A percentile compares a stretch with the other conserved stretches of the same genome.
Evolutionary conservation across 345 rosid genomes (phyloP).

Genomic region (Kandelia obovata): DNA sequence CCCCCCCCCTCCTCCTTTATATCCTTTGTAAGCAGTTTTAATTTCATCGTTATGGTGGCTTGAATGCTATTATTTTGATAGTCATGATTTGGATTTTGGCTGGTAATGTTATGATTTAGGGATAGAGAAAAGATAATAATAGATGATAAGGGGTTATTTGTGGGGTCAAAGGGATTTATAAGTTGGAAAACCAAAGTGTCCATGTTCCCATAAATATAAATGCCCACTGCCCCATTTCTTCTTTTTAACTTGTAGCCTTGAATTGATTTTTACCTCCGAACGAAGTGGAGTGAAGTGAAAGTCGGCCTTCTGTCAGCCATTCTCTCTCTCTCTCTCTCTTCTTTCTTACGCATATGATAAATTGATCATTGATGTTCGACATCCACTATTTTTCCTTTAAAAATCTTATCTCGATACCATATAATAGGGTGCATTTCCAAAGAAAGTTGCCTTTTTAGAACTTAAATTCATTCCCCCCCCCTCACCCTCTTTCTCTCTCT

Average conservation of each 20-base stretch:
- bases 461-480: background rate
- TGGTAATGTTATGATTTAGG: too few relatives aligned
- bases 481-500: background rate
- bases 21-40: too few relatives aligned
- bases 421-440: background rate
- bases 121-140: too few relatives aligned
- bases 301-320: background rate
- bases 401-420: conserved; percentile 12
- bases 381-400: conserved; percentile 15
- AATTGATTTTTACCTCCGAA: conserved; percentile 26
- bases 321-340: background rate
- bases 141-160: too few relatives aligned
- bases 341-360: background rate
- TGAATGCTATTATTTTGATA: too few relatives aligned
- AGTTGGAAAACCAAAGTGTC: background rate
- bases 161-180: background rate
- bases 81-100: too few relatives aligned
- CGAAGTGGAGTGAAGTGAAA: conserved; percentile 6
- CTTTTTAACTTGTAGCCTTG: conserved; percentile 18
- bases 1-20: too few relatives aligned
- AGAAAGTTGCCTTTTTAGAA: conserved; percentile 26
- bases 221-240: conserved; percentile 11
- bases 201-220: background rate
- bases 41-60: too few relatives aligned
- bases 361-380: background rate